These are phyloP conservation scores for Euclidium syriacum DNA, from an alignment of 345 rosid species.

Conservation along the genomic window DNA sequence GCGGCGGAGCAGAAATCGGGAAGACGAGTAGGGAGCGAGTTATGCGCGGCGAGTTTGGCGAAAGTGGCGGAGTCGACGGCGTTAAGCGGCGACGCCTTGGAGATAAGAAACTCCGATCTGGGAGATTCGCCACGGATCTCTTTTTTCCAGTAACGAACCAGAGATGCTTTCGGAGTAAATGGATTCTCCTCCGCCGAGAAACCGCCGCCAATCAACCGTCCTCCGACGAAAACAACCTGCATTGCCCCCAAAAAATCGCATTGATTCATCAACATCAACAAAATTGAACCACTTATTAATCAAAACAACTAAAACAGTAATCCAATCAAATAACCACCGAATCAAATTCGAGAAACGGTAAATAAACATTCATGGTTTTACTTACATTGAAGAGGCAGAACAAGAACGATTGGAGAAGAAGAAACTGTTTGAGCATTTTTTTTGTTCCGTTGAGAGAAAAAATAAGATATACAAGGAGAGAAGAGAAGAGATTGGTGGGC, in stretches of 20 bases:
- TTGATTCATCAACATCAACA: background rate
- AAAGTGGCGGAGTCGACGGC: conserved; percentile 61
- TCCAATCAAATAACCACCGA: background rate
- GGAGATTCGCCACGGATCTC: conserved; percentile 44
- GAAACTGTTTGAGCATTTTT: conserved; percentile 23
- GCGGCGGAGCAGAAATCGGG: conserved; percentile 79
- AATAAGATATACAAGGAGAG: conserved; percentile 12
- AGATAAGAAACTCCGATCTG: conserved; percentile 52
- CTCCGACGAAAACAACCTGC: conserved; percentile 38
- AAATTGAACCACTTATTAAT: background rate
- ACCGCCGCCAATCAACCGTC: conserved; percentile 27
- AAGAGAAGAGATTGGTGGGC: conserved; percentile 28
- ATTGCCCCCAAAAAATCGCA: conserved; percentile 19
- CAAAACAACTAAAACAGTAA: background rate
- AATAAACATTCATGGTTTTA: background rate
- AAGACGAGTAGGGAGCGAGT: conserved; percentile 53
- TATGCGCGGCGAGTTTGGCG: conserved; percentile 61
- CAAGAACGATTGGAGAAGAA: conserved; percentile 25
- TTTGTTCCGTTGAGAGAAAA: conserved; percentile 1
- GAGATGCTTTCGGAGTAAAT: conserved; percentile 64
- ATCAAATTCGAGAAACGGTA: background rate
- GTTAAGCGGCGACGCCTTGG: conserved; percentile 72
- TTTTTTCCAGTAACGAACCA: conserved; percentile 88
- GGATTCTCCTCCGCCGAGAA: conserved; percentile 44
- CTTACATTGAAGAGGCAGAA: conserved; percentile 36